Evolutionary conservation across 169 alveolate genomes (phyloP), one percentile per base, ranked within the genome.

Genomic region (Cryptosporidium ubiquitum): DNA sequence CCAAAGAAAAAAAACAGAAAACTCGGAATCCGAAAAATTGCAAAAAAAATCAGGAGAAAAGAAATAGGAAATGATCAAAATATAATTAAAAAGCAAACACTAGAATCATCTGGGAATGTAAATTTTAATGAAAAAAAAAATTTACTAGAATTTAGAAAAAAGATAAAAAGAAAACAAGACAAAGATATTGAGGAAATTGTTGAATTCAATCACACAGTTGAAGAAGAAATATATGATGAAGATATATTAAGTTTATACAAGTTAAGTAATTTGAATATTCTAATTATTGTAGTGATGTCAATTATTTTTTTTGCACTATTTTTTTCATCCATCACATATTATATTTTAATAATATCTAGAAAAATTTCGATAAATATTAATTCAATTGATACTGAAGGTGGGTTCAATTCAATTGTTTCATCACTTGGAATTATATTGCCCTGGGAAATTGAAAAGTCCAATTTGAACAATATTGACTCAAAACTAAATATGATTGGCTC

Each of bases 401-500:
- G 75, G n/a, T 79, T 79, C 61, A 64, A 61, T 79, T 79, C 89
- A 23, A 79, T 64, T 26, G 79, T 79, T 51, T 42, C 89, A 40
- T 79, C 58, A 4, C 39, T 20, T 40, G 73, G 79, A 29, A 23
- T 12, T 40, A 29, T 51, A 79, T 66, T 79, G 23, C 89, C 89
- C 9, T 79, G 89, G 89, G 73, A 58, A 37, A 26, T 79, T 26
- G 44, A n/a, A 12, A 35, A n/a, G 0, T 39, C 71, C 0, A 6
- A 40, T 10, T 18, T 64, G 29, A 18, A 44, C 20, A 23, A n/a
- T 23, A 6, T 16, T 2, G 37, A 79, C 3, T 58, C 58, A 5
- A 69, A 57, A n/a, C 23, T 79, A 79, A 58, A 79, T 37, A 79
- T 64, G 73, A 79, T 79, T 40, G 89, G 89, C 18, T 64, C 73